A percentile compares a stretch with the other conserved stretches of the same genome.
These are phyloP conservation scores for Annulohypoxylon truncatum DNA, from an alignment of 2,329 filamentous ascomycete species.

Conservation along the genomic window DNA sequence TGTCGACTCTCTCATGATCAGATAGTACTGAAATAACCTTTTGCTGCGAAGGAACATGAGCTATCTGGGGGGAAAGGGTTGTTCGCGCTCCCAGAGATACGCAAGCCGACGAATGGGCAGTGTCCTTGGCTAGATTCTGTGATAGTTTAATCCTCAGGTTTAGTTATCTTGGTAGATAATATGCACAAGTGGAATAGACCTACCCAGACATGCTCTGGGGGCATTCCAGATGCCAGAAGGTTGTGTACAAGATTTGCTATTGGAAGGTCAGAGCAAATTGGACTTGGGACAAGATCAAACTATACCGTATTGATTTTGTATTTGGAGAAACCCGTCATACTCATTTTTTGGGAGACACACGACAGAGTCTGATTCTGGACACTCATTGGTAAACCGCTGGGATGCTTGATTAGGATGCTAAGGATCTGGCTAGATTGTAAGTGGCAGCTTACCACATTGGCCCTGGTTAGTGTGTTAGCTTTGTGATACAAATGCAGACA, in stretches of 20 bases:
- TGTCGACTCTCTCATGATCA: neutral
- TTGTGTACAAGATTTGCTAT: constrained; percentile 61
- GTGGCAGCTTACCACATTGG: constrained; percentile 47
- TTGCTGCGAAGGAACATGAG: neutral
- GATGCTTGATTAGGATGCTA: constrained; percentile 25
- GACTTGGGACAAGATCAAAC: neutral
- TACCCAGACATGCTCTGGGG: constrained; percentile 60
- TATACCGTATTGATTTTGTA: constrained; percentile 67
- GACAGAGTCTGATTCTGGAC: constrained; percentile 52
- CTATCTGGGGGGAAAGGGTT: neutral
- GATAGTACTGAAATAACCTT: neutral
- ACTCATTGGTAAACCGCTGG: constrained; percentile 31
- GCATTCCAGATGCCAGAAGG: constrained; percentile 62
- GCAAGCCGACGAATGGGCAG: neutral
- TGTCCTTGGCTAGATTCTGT: neutral
- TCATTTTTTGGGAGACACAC: constrained; percentile 68
- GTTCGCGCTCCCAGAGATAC: neutral
- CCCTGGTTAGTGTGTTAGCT: constrained; percentile 43
- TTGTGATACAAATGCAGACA: neutral
- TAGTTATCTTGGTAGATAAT: neutral
- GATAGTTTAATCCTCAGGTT: neutral
- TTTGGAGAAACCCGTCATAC: constrained; percentile 68
- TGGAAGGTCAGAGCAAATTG: constrained; percentile 32
- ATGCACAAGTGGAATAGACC: constrained; percentile 34
- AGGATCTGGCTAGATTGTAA: constrained; percentile 29